phyloP scores from a whole-genome alignment of 306 rosid genomes.

The Prunus salicina region DNA sequence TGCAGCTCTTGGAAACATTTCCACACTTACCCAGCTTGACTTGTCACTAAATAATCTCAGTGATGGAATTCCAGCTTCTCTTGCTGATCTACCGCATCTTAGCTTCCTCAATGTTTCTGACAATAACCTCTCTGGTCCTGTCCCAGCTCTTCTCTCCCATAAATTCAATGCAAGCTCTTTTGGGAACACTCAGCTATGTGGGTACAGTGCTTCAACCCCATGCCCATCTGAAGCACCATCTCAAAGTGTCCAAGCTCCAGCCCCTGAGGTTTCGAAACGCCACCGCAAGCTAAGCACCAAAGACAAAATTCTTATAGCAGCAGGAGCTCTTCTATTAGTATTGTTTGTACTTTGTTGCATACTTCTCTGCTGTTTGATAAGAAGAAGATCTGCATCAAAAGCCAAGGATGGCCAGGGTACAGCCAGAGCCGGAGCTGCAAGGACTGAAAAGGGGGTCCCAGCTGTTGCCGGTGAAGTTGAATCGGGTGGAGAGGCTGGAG shows the following conservation, averaged over 20 bases:
- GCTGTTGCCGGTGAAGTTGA: conserved; percentile 50
- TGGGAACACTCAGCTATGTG: conserved; percentile 77
- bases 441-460: conserved; percentile 60
- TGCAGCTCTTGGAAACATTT: conserved; percentile 48
- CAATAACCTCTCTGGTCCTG: conserved; percentile 77
- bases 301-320: conserved; percentile 79
- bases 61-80: conserved; percentile 65
- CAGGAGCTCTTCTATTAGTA: conserved; percentile 59
- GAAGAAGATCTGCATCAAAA: conserved; percentile 51
- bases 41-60: conserved; percentile 65
- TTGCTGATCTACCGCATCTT: conserved; percentile 43
- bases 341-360: conserved; percentile 55
- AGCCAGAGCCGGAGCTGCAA: conserved; percentile 21
- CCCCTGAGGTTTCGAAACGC: conserved; percentile 27
- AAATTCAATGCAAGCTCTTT: conserved; percentile 76
- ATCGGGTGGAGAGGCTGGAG: conserved; percentile 65
- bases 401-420: conserved; percentile 40
- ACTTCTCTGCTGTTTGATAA: conserved; percentile 54
- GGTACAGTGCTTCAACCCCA: conserved; percentile 49
- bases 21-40: conserved; percentile 65
- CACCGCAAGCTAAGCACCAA: conserved; percentile 61
- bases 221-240: conserved; percentile 69
- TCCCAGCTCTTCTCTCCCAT: conserved; percentile 50
- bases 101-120: conserved; percentile 64
- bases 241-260: conserved; percentile 32